Evolutionary conservation across 768 basidiomycete genomes (phyloP).

Genomic region (Sporobolomyces phaffii): DNA sequence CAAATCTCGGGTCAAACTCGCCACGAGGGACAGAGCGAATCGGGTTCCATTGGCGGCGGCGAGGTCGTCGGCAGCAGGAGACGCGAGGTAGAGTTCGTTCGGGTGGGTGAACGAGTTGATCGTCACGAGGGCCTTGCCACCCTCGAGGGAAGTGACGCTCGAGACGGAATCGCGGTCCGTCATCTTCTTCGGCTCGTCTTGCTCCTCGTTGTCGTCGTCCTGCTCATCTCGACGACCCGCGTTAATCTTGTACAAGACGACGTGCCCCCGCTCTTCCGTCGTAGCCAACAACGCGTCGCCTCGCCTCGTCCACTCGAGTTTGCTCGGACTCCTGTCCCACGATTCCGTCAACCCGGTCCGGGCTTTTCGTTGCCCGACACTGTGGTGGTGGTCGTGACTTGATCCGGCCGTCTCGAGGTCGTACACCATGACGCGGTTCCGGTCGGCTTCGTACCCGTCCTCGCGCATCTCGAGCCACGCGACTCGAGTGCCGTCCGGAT

Average conservation of each 20-base stretch:
- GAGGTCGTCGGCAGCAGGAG: too few relatives aligned
- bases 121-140: conserved; percentile 59
- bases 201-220: conserved; percentile 54
- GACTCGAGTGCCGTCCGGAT: conserved; percentile 60
- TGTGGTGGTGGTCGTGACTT: too few relatives aligned
- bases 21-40: too few relatives aligned
- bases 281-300: conserved; percentile 54
- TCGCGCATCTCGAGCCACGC: conserved; percentile 83
- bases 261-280: conserved; percentile 69
- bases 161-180: conserved; percentile 58
- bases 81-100: conserved; percentile 63
- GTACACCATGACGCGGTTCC: conserved; percentile 62
- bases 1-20: conserved; percentile 57
- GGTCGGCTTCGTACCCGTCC: conserved; percentile 86
- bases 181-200: conserved; percentile 48
- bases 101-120: conserved; percentile 69
- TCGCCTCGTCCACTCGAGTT: conserved; percentile 32
- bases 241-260: conserved; percentile 69
- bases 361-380: too few relatives aligned
- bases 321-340: conserved; percentile 70
- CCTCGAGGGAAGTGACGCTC: conserved; percentile 55
- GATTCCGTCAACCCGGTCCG: conserved; percentile 67
- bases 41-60: too few relatives aligned
- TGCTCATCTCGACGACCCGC: too few relatives aligned
- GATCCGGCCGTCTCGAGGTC: conserved; percentile 59